Conservation (phyloP, 306 rosid species). For the Sesbania bispinosa region DNA sequence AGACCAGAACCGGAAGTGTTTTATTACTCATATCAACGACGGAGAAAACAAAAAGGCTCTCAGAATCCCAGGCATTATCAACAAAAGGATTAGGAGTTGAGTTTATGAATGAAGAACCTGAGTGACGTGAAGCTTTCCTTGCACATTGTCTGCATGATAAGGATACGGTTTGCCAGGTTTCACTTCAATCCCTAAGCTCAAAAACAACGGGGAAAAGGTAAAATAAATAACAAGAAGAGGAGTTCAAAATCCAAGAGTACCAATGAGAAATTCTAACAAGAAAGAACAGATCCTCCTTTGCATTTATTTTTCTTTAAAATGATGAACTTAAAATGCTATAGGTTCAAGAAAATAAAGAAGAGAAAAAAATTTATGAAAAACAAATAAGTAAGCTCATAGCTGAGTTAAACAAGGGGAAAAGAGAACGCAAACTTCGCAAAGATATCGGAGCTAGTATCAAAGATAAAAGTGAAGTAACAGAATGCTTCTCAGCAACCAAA, state of each 20-base stretch:
- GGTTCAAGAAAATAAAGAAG: neutral
- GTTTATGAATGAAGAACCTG: slow-evolving; percentile 52
- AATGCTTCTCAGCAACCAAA: neutral
- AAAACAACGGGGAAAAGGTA: neutral
- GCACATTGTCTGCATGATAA: slow-evolving; percentile 65
- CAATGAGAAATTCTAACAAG: no score
- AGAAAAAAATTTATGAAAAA: neutral
- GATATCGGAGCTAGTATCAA: no score
- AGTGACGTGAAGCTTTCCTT: slow-evolving; percentile 74
- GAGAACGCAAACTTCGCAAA: neutral
- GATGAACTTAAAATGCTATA: neutral
- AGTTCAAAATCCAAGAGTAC: no score
- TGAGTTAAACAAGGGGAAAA: neutral
- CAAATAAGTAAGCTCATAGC: neutral
- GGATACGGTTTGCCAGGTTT: slow-evolving; percentile 69
- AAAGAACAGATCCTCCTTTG: no score
- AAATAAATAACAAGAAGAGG: neutral
- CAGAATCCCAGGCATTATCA: no score
- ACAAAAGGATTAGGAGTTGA: neutral
- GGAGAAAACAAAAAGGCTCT: neutral
- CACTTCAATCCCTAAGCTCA: slow-evolving; percentile 70
- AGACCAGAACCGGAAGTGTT: neutral
- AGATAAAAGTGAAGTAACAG: no score
- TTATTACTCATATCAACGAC: no score
- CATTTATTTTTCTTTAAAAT: no score